phyloP scores from a whole-genome alignment of 2,329 filamentous ascomycete species.

The Sclerotinia sclerotiorum region DNA sequence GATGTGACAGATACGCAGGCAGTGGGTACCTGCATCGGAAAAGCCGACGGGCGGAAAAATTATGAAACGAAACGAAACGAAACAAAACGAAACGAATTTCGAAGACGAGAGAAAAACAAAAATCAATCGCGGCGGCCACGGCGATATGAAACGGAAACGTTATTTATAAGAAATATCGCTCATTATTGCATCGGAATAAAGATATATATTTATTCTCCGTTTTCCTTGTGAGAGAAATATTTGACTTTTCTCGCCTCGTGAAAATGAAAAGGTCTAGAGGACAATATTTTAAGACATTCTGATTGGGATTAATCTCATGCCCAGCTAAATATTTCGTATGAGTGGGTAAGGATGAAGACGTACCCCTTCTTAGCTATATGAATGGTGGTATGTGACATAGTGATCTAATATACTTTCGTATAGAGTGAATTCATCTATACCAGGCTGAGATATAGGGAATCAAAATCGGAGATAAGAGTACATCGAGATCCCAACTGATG shows the following conservation, averaged over 20 bases:
- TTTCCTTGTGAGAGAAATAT: no score
- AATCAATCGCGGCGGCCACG: not conserved
- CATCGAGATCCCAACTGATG: not conserved
- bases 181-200: not conserved
- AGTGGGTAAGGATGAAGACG: not conserved
- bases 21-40: not conserved
- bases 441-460: constrained; percentile 12
- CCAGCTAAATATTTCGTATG: not conserved
- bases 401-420: not conserved
- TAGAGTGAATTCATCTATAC: not conserved
- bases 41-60: constrained; percentile 1
- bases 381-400: not conserved
- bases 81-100: no score
- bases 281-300: no score
- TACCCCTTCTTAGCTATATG: not conserved
- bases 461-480: not conserved
- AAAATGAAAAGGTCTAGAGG: no score
- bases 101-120: not conserved
- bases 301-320: not conserved
- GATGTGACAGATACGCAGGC: not conserved
- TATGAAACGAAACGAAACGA: not conserved
- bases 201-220: no score
- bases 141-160: not conserved
- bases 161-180: not conserved
- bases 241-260: no score